Evolutionary conservation across 352 stramenopile species (phyloP).

Genomic region (Phytophthora multivora): DNA sequence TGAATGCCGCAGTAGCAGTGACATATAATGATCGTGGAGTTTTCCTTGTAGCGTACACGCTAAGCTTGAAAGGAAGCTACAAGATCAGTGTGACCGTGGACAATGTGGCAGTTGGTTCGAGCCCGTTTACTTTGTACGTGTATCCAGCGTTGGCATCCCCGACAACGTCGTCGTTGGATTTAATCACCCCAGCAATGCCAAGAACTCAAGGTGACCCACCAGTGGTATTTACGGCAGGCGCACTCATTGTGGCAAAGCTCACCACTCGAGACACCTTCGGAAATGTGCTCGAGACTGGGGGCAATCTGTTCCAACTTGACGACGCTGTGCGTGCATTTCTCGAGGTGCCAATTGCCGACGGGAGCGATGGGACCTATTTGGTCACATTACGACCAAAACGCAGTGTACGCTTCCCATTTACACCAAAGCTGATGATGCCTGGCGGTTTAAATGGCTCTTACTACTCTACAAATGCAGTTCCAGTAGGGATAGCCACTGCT

Average conservation of each 20-base stretch:
- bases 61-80: slow-evolving; percentile 52
- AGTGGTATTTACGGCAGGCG: slow-evolving; percentile 42
- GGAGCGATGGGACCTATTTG: slow-evolving; percentile 47
- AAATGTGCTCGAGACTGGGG: slow-evolving; percentile 60
- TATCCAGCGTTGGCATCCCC: slow-evolving; percentile 50
- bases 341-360: slow-evolving; percentile 32
- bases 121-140: slow-evolving; percentile 65
- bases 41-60: slow-evolving; percentile 50
- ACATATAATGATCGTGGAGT: slow-evolving; percentile 40
- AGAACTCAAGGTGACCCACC: slow-evolving; percentile 14
- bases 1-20: slow-evolving; percentile 31
- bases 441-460: slow-evolving; percentile 67
- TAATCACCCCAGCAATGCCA: slow-evolving; percentile 37
- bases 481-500: slow-evolving; percentile 17
- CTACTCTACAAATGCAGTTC: slow-evolving; percentile 37
- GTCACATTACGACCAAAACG: slow-evolving; percentile 34
- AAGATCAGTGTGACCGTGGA: slow-evolving; percentile 52
- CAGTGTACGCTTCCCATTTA: slow-evolving; percentile 38
- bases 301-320: slow-evolving; percentile 51
- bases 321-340: slow-evolving; percentile 26
- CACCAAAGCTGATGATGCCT: slow-evolving; percentile 50
- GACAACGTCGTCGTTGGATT: slow-evolving; percentile 53
- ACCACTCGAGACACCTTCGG: slow-evolving; percentile 51
- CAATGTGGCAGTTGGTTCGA: slow-evolving; percentile 40
- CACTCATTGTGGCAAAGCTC: slow-evolving; percentile 39